Evolutionary conservation across 2,329 filamentous ascomycete genomes (phyloP).

Genomic region (Hypoxylon sp.): DNA sequence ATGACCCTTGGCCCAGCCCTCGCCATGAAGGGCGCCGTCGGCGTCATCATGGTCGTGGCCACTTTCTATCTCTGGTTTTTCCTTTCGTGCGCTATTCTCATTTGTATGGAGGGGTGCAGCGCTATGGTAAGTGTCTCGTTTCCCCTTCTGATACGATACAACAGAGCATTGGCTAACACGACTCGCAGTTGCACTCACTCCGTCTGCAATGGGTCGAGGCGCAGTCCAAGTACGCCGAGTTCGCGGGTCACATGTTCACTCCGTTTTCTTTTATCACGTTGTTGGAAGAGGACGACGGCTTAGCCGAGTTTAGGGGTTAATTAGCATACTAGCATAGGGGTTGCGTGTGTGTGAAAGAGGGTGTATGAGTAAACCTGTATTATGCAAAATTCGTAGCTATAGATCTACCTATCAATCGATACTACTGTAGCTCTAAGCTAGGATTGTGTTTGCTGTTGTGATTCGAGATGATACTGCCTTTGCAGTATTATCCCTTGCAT

Average conservation of each 20-base stretch:
- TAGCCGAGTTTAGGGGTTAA: conserved; percentile 57
- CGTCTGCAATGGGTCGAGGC: conserved; percentile 88
- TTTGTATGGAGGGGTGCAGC: conserved; percentile 86
- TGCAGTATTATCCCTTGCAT: background rate
- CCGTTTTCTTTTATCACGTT: conserved; percentile 83
- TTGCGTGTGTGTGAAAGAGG: conserved; percentile 3
- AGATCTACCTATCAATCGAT: conserved; percentile 32
- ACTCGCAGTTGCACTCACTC: conserved; percentile 74
- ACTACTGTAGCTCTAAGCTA: conserved; percentile 22
- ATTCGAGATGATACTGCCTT: background rate
- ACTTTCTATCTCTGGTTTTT: conserved; percentile 93
- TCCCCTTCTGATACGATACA: background rate
- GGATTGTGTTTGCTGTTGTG: background rate
- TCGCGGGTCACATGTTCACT: conserved; percentile 81
- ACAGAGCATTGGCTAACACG: conserved; percentile 35
- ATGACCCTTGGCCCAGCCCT: conserved; percentile 93
- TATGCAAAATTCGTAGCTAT: conserved; percentile 33
- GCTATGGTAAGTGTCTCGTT: conserved; percentile 70
- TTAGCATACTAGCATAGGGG: conserved; percentile 26
- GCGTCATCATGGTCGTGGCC: conserved; percentile 84
- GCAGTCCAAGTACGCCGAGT: conserved; percentile 88
- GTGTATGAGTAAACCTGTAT: conserved; percentile 40
- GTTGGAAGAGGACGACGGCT: conserved; percentile 76
- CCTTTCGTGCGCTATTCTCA: conserved; percentile 81
- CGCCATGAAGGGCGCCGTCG: conserved; percentile 73